These are phyloP conservation scores for Aspergillus unguis DNA, from an alignment of 2,329 filamentous ascomycete species.

Conservation along the genomic window DNA sequence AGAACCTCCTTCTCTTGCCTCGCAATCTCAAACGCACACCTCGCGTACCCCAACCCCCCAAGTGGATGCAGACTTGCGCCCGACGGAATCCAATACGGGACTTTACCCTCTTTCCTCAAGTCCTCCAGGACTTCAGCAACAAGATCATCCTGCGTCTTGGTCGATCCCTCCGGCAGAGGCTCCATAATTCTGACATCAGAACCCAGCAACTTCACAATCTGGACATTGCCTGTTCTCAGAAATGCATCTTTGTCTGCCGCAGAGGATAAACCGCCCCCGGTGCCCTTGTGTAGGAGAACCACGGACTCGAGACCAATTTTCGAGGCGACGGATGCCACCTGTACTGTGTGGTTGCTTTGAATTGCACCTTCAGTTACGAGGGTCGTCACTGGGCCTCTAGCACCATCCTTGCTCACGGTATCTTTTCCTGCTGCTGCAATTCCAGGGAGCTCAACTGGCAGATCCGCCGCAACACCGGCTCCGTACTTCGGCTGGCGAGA, in stretches of 20 bases:
- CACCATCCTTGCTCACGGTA: not conserved
- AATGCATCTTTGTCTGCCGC: conserved; percentile 21
- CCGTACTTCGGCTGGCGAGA: conserved; percentile 3
- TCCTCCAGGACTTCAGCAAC: conserved; percentile 23
- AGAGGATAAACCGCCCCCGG: conserved; percentile 25
- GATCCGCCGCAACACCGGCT: not conserved
- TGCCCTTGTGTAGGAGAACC: conserved; percentile 27
- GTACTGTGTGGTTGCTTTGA: conserved; percentile 39
- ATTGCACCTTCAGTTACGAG: conserved; percentile 37
- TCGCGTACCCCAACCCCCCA: conserved; percentile 34
- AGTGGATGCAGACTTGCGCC: conserved; percentile 34
- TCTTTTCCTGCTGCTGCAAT: conserved; percentile 1
- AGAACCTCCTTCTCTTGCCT: conserved; percentile 23
- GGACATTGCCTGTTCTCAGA: conserved; percentile 25
- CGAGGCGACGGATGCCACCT: conserved; percentile 30
- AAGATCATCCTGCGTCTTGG: conserved; percentile 34
- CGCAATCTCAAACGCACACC: conserved; percentile 32
- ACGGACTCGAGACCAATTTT: conserved; percentile 26
- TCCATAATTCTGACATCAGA: conserved; percentile 46
- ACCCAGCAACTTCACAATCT: conserved; percentile 28
- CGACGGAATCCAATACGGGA: conserved; percentile 36
- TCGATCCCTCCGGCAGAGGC: not conserved
- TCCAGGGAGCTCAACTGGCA: not conserved
- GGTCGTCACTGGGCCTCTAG: conserved; percentile 18
- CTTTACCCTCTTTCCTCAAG: conserved; percentile 17